Evolutionary conservation across 176 grass and related monocot species (phyloP).

Genomic region (Areca catechu): DNA sequence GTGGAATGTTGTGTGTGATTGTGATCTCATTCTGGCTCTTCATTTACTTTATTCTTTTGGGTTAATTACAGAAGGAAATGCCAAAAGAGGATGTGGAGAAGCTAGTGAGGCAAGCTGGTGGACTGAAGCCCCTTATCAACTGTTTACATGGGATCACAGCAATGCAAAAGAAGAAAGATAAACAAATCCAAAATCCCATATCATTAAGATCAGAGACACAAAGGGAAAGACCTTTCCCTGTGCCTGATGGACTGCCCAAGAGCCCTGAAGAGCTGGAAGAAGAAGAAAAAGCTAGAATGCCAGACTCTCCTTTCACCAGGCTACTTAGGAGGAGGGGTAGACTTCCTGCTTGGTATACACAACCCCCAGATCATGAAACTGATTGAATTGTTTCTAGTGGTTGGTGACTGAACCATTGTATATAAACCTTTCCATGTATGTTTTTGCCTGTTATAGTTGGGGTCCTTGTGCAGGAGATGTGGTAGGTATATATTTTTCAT

Average conservation of each 20-base stretch:
- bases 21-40: too few relatives aligned
- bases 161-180: constrained; percentile 32
- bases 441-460: too few relatives aligned
- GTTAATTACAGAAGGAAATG: constrained; percentile 18
- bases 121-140: constrained; percentile 38
- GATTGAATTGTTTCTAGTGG: background rate
- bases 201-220: constrained; percentile 4
- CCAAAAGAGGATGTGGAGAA: constrained; percentile 21
- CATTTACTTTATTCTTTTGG: background rate
- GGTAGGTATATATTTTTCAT: too few relatives aligned
- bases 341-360: constrained; percentile 59
- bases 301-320: constrained; percentile 53
- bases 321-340: constrained; percentile 54
- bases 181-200: constrained; percentile 16
- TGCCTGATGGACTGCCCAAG: constrained; percentile 68
- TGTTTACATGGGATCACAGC: constrained; percentile 40
- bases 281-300: constrained; percentile 56
- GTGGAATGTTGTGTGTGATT: too few relatives aligned
- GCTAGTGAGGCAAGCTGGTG: constrained; percentile 34
- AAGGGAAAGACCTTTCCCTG: constrained; percentile 29
- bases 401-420: background rate
- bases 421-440: too few relatives aligned
- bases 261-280: constrained; percentile 59
- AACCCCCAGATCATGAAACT: constrained; percentile 16
- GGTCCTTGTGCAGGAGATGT: too few relatives aligned